Evolutionary conservation across 345 rosid genomes (phyloP).

Genomic region (Euphorbia lathyris): DNA sequence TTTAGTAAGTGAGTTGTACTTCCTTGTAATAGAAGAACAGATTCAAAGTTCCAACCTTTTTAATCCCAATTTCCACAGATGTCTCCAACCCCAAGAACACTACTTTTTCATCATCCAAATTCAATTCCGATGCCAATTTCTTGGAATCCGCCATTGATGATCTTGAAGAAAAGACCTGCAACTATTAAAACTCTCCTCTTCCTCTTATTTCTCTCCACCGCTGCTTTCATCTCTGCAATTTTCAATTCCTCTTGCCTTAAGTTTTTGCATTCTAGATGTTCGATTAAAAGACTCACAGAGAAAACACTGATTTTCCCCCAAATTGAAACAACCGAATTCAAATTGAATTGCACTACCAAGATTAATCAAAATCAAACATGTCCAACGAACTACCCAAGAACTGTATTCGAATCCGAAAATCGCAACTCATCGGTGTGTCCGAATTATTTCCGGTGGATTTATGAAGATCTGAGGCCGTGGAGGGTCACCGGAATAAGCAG

Average conservation of each 20-base stretch:
- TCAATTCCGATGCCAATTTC: too few relatives aligned
- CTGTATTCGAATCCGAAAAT: neutral
- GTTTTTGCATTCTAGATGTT: conserved; percentile 28
- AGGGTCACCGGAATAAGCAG: conserved; percentile 51
- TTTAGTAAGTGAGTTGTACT: neutral
- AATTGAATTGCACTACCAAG: conserved; percentile 7
- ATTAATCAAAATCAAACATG: conserved; percentile 14
- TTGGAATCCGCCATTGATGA: neutral
- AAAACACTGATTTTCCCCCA: neutral
- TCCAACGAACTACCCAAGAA: conserved; percentile 13
- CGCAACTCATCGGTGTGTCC: neutral
- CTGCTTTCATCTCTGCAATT: conserved; percentile 27
- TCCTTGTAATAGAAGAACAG: too few relatives aligned
- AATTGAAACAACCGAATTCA: neutral
- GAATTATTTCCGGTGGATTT: conserved; percentile 67
- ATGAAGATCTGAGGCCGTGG: conserved; percentile 75
- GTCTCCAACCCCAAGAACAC: too few relatives aligned
- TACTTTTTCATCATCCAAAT: too few relatives aligned
- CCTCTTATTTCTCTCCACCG: conserved; percentile 20
- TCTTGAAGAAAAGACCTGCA: conserved; percentile 11
- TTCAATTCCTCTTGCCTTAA: too few relatives aligned
- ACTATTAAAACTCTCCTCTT: conserved; percentile 25
- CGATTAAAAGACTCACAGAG: neutral
- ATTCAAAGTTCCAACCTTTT: neutral
- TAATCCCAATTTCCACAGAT: too few relatives aligned